Evolutionary conservation across 257 asterid genomes (phyloP).

Genomic region (Buddleja alternifolia): DNA sequence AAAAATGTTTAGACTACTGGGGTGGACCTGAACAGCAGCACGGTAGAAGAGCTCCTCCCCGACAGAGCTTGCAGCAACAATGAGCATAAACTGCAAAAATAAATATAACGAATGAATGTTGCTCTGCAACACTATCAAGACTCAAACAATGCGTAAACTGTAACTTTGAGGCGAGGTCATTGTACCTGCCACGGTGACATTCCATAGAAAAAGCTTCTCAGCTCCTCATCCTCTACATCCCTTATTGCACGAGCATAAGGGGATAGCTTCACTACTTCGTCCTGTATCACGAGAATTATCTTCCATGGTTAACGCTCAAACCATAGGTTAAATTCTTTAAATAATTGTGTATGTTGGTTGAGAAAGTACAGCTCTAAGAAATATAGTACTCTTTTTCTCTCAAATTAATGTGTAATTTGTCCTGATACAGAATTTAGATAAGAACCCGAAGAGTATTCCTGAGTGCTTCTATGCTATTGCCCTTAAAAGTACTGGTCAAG

Average conservation of each 20-base stretch:
- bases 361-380: too few species aligned
- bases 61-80: slow-evolving; percentile 95
- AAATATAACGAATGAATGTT: not conserved
- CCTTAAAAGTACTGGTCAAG: too few species aligned
- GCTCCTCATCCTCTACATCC: slow-evolving; percentile 93
- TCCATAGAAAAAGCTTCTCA: slow-evolving; percentile 84
- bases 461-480: too few species aligned
- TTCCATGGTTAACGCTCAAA: not conserved
- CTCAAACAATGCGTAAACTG: not conserved
- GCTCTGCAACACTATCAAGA: not conserved
- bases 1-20: not conserved
- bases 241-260: slow-evolving; percentile 98
- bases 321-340: not conserved
- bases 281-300: slow-evolving; percentile 43
- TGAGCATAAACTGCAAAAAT: slow-evolving; percentile 72
- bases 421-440: too few species aligned
- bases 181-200: slow-evolving; percentile 98
- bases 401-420: too few species aligned
- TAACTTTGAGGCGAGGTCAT: not conserved
- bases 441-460: too few species aligned
- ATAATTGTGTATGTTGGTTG: not conserved
- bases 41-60: slow-evolving; percentile 98
- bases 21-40: slow-evolving; percentile 86
- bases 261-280: slow-evolving; percentile 93
- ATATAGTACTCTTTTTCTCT: too few species aligned